These are phyloP conservation scores for Cutaneotrichosporon arboriforme DNA, from an alignment of 1,284 basidiomycete genomes.

Conservation along the genomic window DNA sequence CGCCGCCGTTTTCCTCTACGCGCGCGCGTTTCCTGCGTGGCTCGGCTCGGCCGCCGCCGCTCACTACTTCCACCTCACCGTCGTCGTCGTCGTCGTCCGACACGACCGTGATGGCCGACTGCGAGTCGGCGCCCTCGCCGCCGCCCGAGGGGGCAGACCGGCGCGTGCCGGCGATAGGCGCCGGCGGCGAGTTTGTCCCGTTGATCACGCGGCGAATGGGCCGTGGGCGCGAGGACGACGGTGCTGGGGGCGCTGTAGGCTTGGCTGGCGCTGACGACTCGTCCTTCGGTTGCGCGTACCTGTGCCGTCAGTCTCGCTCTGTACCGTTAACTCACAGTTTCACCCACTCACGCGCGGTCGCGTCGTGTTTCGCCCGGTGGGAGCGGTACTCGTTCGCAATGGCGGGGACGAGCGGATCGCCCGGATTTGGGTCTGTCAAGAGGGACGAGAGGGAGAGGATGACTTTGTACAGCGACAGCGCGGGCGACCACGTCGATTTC, in stretches of 20 bases:
- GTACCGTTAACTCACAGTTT: slow-evolving; percentile 63
- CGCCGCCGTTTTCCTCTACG: background rate
- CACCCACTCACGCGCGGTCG: slow-evolving; percentile 89
- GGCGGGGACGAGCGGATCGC: slow-evolving; percentile 58
- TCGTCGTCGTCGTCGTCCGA: slow-evolving; percentile 9
- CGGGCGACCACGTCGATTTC: slow-evolving; percentile 85
- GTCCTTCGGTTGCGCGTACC: slow-evolving; percentile 32
- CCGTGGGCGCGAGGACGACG: slow-evolving; percentile 12
- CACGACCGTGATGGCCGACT: slow-evolving; percentile 1
- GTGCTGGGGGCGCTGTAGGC: slow-evolving; percentile 3
- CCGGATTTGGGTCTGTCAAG: slow-evolving; percentile 93
- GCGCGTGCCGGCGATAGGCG: slow-evolving; percentile 6
- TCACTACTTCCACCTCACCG: slow-evolving; percentile 8
- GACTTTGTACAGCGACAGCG: slow-evolving; percentile 84
- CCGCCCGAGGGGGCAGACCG: slow-evolving; percentile 5
- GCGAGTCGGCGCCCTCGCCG: slow-evolving; percentile 6
- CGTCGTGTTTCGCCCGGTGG: slow-evolving; percentile 81
- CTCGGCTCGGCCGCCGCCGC: slow-evolving; percentile 1
- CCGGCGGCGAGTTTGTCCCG: slow-evolving; percentile 12
- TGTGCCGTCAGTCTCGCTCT: slow-evolving; percentile 13
- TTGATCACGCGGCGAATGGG: slow-evolving; percentile 10
- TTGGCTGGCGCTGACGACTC: slow-evolving; percentile 2
- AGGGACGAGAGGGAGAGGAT: slow-evolving; percentile 92
- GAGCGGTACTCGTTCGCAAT: slow-evolving; percentile 80
- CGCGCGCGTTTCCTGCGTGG: slow-evolving; percentile 11